These are phyloP conservation scores for Casuarina cunninghamiana DNA, from an alignment of 306 rosid genomes.

Conservation along the genomic window DNA sequence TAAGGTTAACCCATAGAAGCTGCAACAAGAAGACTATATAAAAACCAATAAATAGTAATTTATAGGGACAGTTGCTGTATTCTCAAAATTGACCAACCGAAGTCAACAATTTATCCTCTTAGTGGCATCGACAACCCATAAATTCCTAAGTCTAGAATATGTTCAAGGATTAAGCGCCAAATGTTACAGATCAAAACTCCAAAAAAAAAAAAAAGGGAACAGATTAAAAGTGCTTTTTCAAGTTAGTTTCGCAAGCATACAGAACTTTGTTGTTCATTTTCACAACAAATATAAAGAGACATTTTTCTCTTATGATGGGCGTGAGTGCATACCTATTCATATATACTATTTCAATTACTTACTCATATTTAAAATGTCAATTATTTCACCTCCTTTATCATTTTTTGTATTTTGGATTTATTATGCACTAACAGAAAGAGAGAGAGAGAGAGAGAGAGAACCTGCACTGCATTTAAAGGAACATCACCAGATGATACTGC, in stretches of 20 bases:
- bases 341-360: too few relatives aligned
- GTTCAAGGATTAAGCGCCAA: not conserved
- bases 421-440: not conserved
- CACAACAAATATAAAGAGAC: not conserved
- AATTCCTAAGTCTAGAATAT: not conserved
- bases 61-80: not conserved
- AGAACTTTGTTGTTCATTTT: not conserved
- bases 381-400: not conserved
- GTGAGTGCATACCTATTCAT: not conserved
- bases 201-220: too few relatives aligned
- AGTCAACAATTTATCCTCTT: not conserved
- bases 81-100: constrained; percentile 15
- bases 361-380: not conserved
- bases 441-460: constrained; percentile 29
- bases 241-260: not conserved
- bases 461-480: constrained; percentile 97
- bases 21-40: constrained; percentile 36
- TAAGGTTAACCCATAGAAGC: constrained; percentile 98
- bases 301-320: not conserved
- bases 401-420: not conserved
- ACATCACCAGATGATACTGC: constrained; percentile 77
- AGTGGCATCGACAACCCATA: not conserved
- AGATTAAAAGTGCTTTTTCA: constrained; percentile 4
- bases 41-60: constrained; percentile 7
- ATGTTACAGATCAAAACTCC: not conserved